These are phyloP conservation scores for Silene vulgaris DNA, from an alignment of 179 eudicot genomes.

Conservation along the genomic window DNA sequence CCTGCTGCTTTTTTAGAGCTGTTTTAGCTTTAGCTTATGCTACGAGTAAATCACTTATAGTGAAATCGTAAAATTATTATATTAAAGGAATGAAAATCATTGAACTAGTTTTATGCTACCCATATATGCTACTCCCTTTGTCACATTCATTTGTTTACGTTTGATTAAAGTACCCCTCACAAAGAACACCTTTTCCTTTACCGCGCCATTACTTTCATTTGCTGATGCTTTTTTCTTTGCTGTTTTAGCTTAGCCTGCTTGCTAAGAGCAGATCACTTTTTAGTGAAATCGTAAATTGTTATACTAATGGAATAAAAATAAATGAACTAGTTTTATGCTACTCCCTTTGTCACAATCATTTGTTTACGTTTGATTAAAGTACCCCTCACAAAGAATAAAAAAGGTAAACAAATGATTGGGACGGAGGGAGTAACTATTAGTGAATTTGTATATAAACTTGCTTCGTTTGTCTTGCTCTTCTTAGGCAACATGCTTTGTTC, in stretches of 20 bases:
- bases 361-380: neutral
- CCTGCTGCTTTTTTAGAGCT: neutral
- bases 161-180: neutral
- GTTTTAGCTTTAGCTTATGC: too few species aligned
- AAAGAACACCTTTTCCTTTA: neutral
- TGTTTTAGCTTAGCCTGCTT: neutral
- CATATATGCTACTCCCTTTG: too few species aligned
- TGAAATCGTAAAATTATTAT: too few species aligned
- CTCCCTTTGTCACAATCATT: neutral
- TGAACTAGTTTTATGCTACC: too few species aligned
- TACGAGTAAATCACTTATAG: too few species aligned
- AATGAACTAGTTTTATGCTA: too few species aligned
- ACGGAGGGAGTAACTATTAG: neutral
- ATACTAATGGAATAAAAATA: too few species aligned
- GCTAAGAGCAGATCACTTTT: too few species aligned
- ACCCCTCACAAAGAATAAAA: neutral
- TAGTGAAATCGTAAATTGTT: too few species aligned
- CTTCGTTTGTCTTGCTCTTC: neutral
- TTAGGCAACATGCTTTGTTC: constrained; percentile 68
- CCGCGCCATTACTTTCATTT: neutral
- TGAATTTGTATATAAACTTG: neutral
- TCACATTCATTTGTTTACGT: neutral
- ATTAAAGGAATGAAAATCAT: too few species aligned
- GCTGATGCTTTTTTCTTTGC: neutral
- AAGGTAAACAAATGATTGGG: too few species aligned